phyloP scores from a whole-genome alignment of 495 filamentous ascomycete genomes.

The Tetracladium setigerum region DNA sequence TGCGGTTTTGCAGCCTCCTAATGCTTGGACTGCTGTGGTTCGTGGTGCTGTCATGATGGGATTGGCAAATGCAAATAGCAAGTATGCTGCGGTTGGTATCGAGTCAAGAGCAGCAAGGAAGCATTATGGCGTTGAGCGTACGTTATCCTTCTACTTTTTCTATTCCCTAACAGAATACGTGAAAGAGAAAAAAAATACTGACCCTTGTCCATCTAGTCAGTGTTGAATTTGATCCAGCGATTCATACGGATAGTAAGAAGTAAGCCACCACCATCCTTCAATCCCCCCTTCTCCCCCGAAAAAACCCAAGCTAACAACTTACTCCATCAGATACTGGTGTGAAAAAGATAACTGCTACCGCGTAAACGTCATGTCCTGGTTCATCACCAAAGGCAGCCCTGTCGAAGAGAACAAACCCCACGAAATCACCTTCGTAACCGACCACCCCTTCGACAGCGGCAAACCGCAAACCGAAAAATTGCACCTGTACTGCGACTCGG shows the following conservation, averaged over 20 bases:
- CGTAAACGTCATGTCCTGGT: slow-evolving; percentile 14
- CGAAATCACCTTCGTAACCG: neutral
- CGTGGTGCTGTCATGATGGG: slow-evolving; percentile 34
- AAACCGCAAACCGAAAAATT: neutral
- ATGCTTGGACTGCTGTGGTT: slow-evolving; percentile 37
- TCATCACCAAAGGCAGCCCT: slow-evolving; percentile 16
- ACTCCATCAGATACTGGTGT: neutral
- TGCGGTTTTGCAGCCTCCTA: slow-evolving; percentile 22
- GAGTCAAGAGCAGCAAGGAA: slow-evolving; percentile 31
- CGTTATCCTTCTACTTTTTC: slow-evolving; percentile 8
- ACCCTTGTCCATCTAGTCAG: no score
- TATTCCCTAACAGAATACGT: slow-evolving; percentile 17
- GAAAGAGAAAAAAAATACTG: no score
- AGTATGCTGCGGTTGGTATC: slow-evolving; percentile 18
- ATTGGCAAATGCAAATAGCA: slow-evolving; percentile 19
- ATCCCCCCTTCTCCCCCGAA: no score
- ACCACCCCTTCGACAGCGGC: neutral
- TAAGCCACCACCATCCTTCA: neutral
- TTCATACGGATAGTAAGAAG: neutral
- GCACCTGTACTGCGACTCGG: neutral
- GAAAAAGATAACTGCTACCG: slow-evolving; percentile 6
- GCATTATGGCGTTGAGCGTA: slow-evolving; percentile 26
- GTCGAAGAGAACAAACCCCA: slow-evolving; percentile 3
- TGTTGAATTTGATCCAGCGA: slow-evolving; percentile 7
- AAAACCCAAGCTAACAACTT: no score